phyloP scores from a whole-genome alignment of 2,329 filamentous ascomycete species.

The Fusarium chlamydosporum region DNA sequence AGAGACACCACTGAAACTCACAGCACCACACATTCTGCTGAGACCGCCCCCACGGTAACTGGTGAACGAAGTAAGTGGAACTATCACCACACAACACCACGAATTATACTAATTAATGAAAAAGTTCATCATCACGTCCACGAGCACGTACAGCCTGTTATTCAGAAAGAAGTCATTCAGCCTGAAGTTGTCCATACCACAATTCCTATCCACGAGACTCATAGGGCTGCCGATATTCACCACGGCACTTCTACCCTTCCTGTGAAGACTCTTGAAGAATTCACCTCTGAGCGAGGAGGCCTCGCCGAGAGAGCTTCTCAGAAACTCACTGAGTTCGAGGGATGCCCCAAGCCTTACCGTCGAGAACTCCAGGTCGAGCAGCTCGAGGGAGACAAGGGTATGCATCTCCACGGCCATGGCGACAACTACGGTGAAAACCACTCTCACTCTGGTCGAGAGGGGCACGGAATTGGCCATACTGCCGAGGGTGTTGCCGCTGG shows the following conservation, averaged over 20 bases:
- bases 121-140: slow-evolving; percentile 64
- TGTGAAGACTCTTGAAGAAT: slow-evolving; percentile 74
- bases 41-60: slow-evolving; percentile 46
- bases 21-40: slow-evolving; percentile 49
- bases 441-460: slow-evolving; percentile 8
- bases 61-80: slow-evolving; percentile 49
- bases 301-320: slow-evolving; percentile 68
- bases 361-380: slow-evolving; percentile 27
- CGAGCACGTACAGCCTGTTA: slow-evolving; percentile 78
- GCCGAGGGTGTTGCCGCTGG: slow-evolving; percentile 30
- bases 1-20: slow-evolving; percentile 51
- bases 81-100: not conserved
- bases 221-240: no score
- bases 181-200: slow-evolving; percentile 79
- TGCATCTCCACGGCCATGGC: slow-evolving; percentile 37
- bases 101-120: not conserved
- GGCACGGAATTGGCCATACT: slow-evolving; percentile 14
- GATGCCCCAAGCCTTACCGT: slow-evolving; percentile 65
- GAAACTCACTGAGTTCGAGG: slow-evolving; percentile 70
- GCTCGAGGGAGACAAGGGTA: slow-evolving; percentile 31
- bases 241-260: slow-evolving; percentile 73
- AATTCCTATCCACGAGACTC: slow-evolving; percentile 78
- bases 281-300: slow-evolving; percentile 61
- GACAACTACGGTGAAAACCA: slow-evolving; percentile 39
- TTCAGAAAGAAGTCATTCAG: slow-evolving; percentile 78